Conservation (phyloP, 352 stramenopile species). For the Phytophthora citricola region DNA sequence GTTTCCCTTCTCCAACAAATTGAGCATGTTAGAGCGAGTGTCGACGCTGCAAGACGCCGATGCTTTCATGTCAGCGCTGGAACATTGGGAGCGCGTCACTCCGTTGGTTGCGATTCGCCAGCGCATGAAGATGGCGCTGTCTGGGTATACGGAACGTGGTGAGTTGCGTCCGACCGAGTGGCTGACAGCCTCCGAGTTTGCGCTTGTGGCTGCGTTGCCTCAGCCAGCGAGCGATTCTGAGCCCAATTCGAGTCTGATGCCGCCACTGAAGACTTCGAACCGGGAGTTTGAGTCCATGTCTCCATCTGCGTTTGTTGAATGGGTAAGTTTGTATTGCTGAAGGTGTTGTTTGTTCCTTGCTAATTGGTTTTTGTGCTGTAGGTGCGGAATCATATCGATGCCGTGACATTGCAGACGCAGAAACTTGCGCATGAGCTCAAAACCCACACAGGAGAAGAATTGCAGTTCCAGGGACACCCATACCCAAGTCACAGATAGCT, state of each 20-base stretch:
- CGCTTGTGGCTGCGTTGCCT: constrained; percentile 39
- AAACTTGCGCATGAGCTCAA: constrained; percentile 51
- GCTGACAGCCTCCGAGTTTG: constrained; percentile 52
- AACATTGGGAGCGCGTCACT: constrained; percentile 59
- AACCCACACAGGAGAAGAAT: constrained; percentile 59
- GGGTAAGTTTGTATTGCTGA: constrained; percentile 41
- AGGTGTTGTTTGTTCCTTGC: not conserved
- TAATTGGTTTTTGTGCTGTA: constrained; percentile 21
- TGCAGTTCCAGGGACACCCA: constrained; percentile 63
- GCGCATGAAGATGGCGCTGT: constrained; percentile 50
- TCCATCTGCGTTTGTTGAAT: constrained; percentile 38
- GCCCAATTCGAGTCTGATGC: constrained; percentile 1
- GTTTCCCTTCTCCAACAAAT: constrained; percentile 66
- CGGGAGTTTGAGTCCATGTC: constrained; percentile 40
- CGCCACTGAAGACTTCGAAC: constrained; percentile 8
- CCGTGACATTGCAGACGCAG: constrained; percentile 51
- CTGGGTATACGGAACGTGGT: constrained; percentile 43
- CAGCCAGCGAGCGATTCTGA: constrained; percentile 3
- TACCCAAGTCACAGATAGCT: constrained; percentile 45
- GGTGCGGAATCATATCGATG: constrained; percentile 49
- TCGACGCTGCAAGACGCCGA: constrained; percentile 58
- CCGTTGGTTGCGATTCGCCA: constrained; percentile 52
- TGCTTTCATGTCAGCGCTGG: constrained; percentile 44
- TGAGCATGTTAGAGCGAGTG: constrained; percentile 73
- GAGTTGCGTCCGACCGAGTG: constrained; percentile 34